These are phyloP conservation scores for Populus hybrid DNA, from an alignment of 441 rosid species.

Conservation along the genomic window DNA sequence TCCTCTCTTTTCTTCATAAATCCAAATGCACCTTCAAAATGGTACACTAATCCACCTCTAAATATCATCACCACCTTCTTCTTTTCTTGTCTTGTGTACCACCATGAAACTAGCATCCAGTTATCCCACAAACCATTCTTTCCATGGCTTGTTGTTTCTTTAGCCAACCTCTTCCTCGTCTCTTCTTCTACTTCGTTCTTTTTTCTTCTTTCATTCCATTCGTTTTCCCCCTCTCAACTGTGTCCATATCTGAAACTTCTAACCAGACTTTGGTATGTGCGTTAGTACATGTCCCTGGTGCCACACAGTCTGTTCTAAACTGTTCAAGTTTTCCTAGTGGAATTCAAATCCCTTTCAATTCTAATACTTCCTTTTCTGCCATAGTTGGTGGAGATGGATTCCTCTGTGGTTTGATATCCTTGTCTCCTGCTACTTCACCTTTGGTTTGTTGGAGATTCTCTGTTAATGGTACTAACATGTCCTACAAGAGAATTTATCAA, in stretches of 20 bases:
- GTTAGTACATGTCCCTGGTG: not conserved
- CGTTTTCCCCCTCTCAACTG: constrained; percentile 39
- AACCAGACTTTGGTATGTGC: constrained; percentile 46
- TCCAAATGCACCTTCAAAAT: too few species aligned
- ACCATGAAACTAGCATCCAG: not conserved
- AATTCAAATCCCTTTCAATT: constrained; percentile 15
- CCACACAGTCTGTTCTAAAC: constrained; percentile 21
- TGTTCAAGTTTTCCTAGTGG: constrained; percentile 39
- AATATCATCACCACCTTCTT: not conserved
- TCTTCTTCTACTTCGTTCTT: constrained; percentile 8
- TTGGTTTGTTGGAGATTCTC: constrained; percentile 57
- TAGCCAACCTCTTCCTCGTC: not conserved
- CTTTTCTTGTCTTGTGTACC: too few species aligned
- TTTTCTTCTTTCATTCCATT: constrained; percentile 16
- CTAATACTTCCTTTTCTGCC: constrained; percentile 30
- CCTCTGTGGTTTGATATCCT: constrained; percentile 37
- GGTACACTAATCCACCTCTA: not conserved
- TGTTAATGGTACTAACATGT: constrained; percentile 18
- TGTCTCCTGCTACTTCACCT: constrained; percentile 24
- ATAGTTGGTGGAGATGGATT: constrained; percentile 59
- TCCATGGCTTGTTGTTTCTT: not conserved
- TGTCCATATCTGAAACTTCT: constrained; percentile 49
- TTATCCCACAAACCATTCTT: not conserved
- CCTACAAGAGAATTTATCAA: constrained; percentile 33
- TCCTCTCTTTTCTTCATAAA: too few species aligned